Evolutionary conservation across 2,329 filamentous ascomycete genomes (phyloP).

Genomic region (Ophiocordyceps camponoti-saundersi): DNA sequence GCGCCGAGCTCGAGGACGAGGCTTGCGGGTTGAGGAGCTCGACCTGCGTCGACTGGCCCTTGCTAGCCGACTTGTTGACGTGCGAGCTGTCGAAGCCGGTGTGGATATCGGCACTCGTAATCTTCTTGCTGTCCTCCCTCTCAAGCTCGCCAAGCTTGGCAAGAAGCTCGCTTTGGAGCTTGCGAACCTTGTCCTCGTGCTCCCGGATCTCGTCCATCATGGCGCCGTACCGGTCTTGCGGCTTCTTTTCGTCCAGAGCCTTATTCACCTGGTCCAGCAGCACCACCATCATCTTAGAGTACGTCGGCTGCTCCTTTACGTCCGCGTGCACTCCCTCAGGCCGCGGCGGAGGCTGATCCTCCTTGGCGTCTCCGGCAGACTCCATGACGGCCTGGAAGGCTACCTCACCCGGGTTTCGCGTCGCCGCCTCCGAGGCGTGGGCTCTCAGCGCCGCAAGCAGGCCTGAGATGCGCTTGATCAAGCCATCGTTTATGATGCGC

Average conservation of each 20-base stretch:
- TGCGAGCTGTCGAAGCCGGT: conserved; percentile 82
- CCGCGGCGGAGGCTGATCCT: conserved; percentile 56
- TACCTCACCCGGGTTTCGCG: conserved; percentile 55
- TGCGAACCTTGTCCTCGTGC: conserved; percentile 63
- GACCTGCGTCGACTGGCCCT: conserved; percentile 33
- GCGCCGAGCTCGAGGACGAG: conserved; percentile 3
- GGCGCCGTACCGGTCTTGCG: conserved; percentile 48
- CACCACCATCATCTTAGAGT: conserved; percentile 97
- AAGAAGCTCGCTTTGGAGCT: conserved; percentile 58
- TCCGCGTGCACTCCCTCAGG: conserved; percentile 67
- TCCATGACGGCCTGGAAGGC: conserved; percentile 86
- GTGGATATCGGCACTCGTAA: conserved; percentile 80
- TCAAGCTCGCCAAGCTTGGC: conserved; percentile 66
- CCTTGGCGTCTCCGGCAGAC: conserved; percentile 51
- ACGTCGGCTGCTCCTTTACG: conserved; percentile 60
- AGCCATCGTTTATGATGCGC: conserved; percentile 78
- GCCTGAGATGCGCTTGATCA: conserved; percentile 66
- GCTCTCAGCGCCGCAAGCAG: conserved; percentile 60
- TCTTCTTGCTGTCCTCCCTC: conserved; percentile 72
- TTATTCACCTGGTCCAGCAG: conserved; percentile 83
- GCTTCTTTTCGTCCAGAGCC: conserved; percentile 61
- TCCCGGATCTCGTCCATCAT: conserved; percentile 65
- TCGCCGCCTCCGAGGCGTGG: conserved; percentile 51
- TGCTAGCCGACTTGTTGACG: conserved; percentile 46
- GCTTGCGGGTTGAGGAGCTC: conserved; percentile 63